Base-by-base conservation (phyloP, 768 basidiomycete genomes). In the Russula virescens region DNA sequence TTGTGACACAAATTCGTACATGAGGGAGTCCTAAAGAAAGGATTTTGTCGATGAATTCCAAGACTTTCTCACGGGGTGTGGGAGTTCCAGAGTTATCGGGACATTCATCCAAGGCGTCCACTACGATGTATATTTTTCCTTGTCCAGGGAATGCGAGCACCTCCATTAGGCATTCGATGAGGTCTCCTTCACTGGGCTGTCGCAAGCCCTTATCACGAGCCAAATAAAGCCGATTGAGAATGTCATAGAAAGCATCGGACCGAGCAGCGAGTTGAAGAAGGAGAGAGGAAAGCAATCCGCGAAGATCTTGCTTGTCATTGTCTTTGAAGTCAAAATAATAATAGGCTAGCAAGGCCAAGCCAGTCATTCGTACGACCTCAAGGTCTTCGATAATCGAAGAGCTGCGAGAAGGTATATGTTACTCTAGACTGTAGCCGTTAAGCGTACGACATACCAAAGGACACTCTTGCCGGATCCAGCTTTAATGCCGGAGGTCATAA, bases 321-420 rank as follows among this genome's bases (percentile, higher is more conserved):
- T 58, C 57, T 46, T 38, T 47, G 23, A 58, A 58, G 34, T 58
- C 57, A 16, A 58, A 58, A 6, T 58, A 49, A 14, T 38, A 58
- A 18, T 48, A 58, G 4, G 47, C 57, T 11, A 58, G 21, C 1
- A 23, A 58, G 18, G 28, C 57, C 19, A 47, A 26, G 23, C 57
- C 57, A 8, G 18, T 23, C 19, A 40, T 38, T 26, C 25, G 48
- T 35, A 28, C 5, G 23, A 35, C 25, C 35, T 58, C 35, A 5
- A 48, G 14, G 11, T 58, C 57, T 18, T 58, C 16, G 18, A 58
- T 58, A 14, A 58, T 58, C 25, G 57, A 38, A 40, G 57, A 58
- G 21, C 57, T 58, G 11, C 18, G 19, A 31, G 18, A 48, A 10
- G 11, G 18, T 28, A 38, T 58, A 6, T 26, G 26, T 43, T 10